Evolutionary conservation across 805 yeast genomes (phyloP), one percentile per base, ranked within the genome.

Genomic region (Groenewaldozyma tartarivorans): DNA sequence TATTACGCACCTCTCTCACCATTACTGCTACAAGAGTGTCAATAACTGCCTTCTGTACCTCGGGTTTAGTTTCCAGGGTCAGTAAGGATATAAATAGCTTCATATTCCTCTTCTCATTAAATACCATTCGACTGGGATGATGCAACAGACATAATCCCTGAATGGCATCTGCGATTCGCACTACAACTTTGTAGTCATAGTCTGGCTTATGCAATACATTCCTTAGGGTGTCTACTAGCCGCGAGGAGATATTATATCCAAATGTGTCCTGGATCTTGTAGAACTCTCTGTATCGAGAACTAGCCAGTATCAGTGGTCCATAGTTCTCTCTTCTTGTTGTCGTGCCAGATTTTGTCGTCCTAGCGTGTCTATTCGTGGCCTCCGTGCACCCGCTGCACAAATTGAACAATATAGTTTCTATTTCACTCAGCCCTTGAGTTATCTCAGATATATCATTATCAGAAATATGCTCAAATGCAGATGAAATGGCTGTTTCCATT

Each of bases 71-170:
- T 26, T 24, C 39, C 1, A 50, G 45, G 19, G 17, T 17, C 20
- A 33, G 36, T 33, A 51, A 48, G 5, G 49, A 44, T 5, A 66
- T 44, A 21, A 68, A 40, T 18, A 54, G 33, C 35, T 49, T 42
- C 53, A 59, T 43, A 16, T 52, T 55, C 73, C 70, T 63, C 44
- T 70, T 72, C 15, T 70, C 54, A 19, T 62, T 55, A 51, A 81
- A 77, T 2, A 75, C 46, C 9, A 58, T 51, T 41, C 86, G 59
- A 16, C 81, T 72, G 2, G 59, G 59, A 3, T 78, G 71, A 52
- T 81, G 88, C 5, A 80, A 38, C 33, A 81, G 60, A 17, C 81
- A 62, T 7, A 75, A 58, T 0, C 87, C 88, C 49, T 77, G 81
- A 3, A 79, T 55, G 1, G 72, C 59, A 32, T 68, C 65, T 9